A percentile compares a stretch with the other conserved stretches of the same genome.
Conservation (phyloP, 306 rosid genomes). For the Biancaea sappan region DNA sequence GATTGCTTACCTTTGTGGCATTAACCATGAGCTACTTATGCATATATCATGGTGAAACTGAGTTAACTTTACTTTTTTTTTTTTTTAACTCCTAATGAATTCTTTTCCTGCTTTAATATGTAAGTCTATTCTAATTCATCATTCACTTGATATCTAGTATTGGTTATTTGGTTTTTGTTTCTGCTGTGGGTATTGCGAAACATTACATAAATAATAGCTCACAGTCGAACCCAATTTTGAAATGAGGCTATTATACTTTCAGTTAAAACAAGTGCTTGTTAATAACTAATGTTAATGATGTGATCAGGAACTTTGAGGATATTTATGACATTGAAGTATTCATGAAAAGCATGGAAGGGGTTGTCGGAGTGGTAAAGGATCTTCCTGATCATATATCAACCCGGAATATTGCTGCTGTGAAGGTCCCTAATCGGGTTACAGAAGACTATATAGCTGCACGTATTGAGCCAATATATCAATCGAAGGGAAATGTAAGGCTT, state of each 20-base stretch:
- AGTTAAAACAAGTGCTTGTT: constrained; percentile 10
- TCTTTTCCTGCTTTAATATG: not conserved
- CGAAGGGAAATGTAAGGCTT: constrained; percentile 63
- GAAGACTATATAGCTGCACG: constrained; percentile 71
- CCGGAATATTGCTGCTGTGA: constrained; percentile 65
- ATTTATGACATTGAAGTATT: constrained; percentile 72
- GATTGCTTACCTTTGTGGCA: constrained; percentile 14
- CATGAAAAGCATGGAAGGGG: constrained; percentile 66
- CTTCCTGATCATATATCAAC: constrained; percentile 61
- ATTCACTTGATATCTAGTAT: not conserved
- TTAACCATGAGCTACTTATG: constrained; percentile 16
- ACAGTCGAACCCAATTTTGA: not conserved
- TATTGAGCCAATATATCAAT: constrained; percentile 60
- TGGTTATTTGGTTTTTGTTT: not conserved
- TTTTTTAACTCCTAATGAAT: not conserved
- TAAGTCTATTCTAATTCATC: not conserved
- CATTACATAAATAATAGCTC: not conserved
- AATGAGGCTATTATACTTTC: not conserved
- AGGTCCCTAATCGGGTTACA: constrained; percentile 79
- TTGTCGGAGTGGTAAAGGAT: constrained; percentile 67
- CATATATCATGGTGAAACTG: not conserved
- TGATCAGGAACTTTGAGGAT: constrained; percentile 73
- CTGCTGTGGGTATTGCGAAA: constrained; percentile 1
- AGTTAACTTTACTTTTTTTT: not conserved
- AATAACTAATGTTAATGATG: constrained; percentile 1